phyloP scores from a whole-genome alignment of 2,329 filamentous ascomycete species.

The Aureobasidium sp. region DNA sequence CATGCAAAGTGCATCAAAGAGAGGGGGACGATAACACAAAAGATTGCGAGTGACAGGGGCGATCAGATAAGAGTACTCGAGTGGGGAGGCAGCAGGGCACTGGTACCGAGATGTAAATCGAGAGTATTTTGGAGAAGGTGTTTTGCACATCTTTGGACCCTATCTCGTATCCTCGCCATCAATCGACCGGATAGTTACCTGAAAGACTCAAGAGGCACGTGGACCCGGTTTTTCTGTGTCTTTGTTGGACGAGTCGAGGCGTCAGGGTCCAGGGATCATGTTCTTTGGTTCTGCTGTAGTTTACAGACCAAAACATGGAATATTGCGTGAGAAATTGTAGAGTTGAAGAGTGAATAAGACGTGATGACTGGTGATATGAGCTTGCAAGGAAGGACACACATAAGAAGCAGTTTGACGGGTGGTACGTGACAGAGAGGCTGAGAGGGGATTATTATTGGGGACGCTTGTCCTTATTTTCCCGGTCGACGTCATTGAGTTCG shows the following conservation, averaged over 20 bases:
- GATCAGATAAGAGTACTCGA: background rate
- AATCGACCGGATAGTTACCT: no score
- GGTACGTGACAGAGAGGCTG: background rate
- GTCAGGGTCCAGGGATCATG: background rate
- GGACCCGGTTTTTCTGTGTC: background rate
- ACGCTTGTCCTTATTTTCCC: background rate
- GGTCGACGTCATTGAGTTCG: background rate
- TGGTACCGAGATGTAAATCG: background rate
- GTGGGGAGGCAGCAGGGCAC: background rate
- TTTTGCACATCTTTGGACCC: no score
- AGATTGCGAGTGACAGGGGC: background rate
- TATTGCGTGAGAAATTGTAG: background rate
- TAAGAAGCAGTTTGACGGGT: background rate
- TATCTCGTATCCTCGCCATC: no score
- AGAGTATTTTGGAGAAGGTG: no score
- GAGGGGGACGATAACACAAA: background rate
- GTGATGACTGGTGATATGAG: background rate
- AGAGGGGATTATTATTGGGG: background rate
- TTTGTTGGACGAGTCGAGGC: background rate
- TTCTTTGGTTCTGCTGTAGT: background rate
- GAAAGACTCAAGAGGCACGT: background rate
- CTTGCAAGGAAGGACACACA: background rate
- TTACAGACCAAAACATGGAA: background rate
- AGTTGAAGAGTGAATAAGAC: background rate
- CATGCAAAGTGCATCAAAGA: background rate